Evolutionary conservation across 805 yeast species (phyloP), one percentile per base, ranked within the genome.

Genomic region (Starmera amethionina): DNA sequence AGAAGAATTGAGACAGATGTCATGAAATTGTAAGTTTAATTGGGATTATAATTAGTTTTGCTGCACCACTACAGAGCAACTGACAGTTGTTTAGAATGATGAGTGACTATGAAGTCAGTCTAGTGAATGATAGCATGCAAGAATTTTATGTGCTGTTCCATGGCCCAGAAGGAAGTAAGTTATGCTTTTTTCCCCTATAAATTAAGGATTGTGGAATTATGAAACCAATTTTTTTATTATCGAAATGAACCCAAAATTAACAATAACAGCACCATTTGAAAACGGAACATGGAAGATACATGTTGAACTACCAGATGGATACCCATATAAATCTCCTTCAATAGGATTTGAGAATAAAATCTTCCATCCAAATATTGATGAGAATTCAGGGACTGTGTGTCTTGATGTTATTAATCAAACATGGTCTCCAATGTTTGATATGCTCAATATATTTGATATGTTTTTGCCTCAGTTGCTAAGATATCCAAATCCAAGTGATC

Each of bases 341-440:
- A 88, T 90, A 46, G 97, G 97, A 8, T 90, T 90, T 57, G 77
- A 77, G 39, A 93, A 89, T 62, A 83, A 81, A 56, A 90, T 93
- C 15, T 89, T 77, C 63, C 98, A 90, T 59, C 98, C 98, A 6
- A 90, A 90, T 55, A 88, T 90, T 46, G 98, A 90, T 57, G 94
- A 88, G 57, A 71, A 77, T 25, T 79, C 77, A 13, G 98, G 98
- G 0, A 79, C 94, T 0, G 96, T 90, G 7, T 90, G 98, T 62
- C 75, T 90, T 38, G 97, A 90, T 59, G 97, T 93, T 14, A 89
- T 90, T 47, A 90, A 90, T 59, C 96, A 90, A 56, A 87, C 97
- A 1, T 90, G 98, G 98, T 84, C 95, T 34, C 97, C 98, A 2
- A 84, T 90, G 87, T 90, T 88, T 67, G 97, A 93, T 41, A 72